Percentiles rank a stretch among this genome's conserved stretches.
Evolutionary conservation across 257 asterid species (phyloP).

Genomic region (Leonotis leonurus): DNA sequence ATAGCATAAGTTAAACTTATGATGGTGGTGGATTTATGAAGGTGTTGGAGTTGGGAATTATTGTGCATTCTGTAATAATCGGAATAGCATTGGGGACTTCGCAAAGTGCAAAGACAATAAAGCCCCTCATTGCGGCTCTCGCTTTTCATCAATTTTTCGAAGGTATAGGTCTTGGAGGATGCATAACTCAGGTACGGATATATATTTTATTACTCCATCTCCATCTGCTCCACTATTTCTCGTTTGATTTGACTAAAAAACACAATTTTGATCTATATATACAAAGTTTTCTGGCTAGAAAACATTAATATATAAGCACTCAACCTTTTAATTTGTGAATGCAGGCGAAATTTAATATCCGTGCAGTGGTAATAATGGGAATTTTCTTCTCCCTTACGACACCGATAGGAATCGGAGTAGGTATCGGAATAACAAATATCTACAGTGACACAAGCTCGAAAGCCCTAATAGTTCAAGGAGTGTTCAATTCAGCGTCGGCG

Average conservation of each 20-base stretch:
- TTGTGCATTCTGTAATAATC: not conserved
- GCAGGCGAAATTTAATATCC: slow-evolving; percentile 22
- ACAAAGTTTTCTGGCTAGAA: too few species aligned
- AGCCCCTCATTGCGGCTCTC: slow-evolving; percentile 1
- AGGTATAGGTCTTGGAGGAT: slow-evolving; percentile 42
- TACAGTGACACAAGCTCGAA: slow-evolving; percentile 23
- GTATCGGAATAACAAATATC: slow-evolving; percentile 25
- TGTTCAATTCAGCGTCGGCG: slow-evolving; percentile 33
- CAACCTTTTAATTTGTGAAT: not conserved
- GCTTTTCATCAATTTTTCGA: slow-evolving; percentile 14
- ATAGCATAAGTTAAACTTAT: too few species aligned
- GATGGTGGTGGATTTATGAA: not conserved
- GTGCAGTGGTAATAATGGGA: slow-evolving; percentile 14
- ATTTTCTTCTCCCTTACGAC: slow-evolving; percentile 31
- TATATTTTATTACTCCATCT: too few species aligned
- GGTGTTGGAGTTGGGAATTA: slow-evolving; percentile 13
- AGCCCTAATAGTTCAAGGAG: slow-evolving; percentile 1
- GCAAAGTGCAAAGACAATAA: slow-evolving; percentile 3
- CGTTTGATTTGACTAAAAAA: too few species aligned
- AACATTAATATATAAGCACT: too few species aligned
- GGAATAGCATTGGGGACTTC: slow-evolving; percentile 1
- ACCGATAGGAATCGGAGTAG: slow-evolving; percentile 28
- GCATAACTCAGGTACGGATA: slow-evolving; percentile 1
- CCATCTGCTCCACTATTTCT: too few species aligned
- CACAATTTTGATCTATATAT: too few species aligned